A percentile compares a stretch with the other conserved stretches of the same genome.
These are phyloP conservation scores for Podospora fimiseda DNA, from an alignment of 495 filamentous ascomycete genomes.

Conservation along the genomic window DNA sequence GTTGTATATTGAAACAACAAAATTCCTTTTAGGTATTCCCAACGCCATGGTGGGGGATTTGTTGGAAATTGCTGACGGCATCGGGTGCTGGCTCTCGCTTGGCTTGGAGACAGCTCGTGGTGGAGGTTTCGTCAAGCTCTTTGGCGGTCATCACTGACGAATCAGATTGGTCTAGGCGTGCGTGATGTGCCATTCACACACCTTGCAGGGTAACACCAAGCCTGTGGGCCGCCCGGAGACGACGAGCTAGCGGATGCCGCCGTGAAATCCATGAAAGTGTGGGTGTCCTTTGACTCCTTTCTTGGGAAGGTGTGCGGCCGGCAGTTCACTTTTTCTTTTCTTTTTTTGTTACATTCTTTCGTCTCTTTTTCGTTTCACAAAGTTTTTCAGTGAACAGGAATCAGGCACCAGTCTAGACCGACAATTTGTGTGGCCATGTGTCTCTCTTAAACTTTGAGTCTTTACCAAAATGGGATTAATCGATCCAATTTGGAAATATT, in stretches of 20 bases:
- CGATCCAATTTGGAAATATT: background rate
- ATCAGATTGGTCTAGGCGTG: background rate
- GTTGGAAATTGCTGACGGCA: constrained; percentile 1
- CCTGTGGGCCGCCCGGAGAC: background rate
- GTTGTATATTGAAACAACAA: background rate
- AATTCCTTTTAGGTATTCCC: background rate
- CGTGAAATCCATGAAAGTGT: background rate
- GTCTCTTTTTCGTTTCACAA: too few relatives aligned
- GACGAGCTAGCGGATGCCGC: background rate
- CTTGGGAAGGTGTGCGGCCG: background rate
- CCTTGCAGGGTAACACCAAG: background rate
- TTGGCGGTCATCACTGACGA: background rate
- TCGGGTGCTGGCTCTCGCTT: background rate
- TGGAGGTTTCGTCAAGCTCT: background rate
- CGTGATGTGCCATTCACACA: background rate
- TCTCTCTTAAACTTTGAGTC: too few relatives aligned
- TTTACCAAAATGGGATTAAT: background rate
- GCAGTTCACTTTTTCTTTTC: too few relatives aligned
- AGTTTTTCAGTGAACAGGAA: too few relatives aligned
- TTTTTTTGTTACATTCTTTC: too few relatives aligned
- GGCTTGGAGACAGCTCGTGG: background rate
- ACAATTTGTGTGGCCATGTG: too few relatives aligned
- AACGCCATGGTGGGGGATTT: constrained; percentile 1
- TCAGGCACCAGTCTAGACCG: too few relatives aligned
- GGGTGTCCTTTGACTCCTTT: too few relatives aligned